Evolutionary conservation across 371 early-diverging fungal species (phyloP).

Genomic region (Enterospora canceri): DNA sequence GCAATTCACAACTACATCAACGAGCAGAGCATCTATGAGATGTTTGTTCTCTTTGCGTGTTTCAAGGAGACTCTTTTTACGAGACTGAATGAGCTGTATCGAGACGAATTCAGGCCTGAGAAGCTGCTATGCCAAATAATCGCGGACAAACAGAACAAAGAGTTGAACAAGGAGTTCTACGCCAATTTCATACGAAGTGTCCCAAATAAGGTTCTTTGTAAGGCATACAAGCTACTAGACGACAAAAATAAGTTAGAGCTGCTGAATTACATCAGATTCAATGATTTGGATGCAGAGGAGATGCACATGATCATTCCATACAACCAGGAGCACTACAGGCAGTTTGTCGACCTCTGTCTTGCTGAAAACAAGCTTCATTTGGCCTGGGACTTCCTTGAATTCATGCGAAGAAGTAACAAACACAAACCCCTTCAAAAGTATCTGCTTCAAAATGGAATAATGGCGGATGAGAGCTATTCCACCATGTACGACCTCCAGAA

Average conservation of each 20-base stretch:
- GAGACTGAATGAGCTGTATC: background rate
- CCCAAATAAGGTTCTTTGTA: background rate
- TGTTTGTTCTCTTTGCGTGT: background rate
- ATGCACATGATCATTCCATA: constrained; percentile 4
- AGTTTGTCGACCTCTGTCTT: constrained; percentile 2
- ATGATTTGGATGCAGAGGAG: too few species aligned
- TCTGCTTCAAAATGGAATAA: too few species aligned
- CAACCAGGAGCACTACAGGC: background rate
- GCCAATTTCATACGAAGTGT: background rate
- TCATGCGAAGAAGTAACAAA: background rate
- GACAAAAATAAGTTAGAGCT: constrained; percentile 3
- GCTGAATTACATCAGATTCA: too few species aligned
- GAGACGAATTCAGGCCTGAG: background rate
- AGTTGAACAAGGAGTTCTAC: background rate
- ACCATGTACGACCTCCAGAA: background rate
- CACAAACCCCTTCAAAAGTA: too few species aligned
- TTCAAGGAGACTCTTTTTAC: background rate
- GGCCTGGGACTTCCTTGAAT: background rate
- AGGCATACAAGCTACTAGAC: constrained; percentile 9
- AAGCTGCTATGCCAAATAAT: background rate
- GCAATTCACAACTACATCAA: background rate
- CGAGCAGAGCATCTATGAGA: background rate
- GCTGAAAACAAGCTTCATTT: background rate
- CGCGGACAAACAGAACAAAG: background rate
- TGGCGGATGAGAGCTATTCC: background rate